These are phyloP conservation scores for Fusarium pseudoanthophilum DNA, from an alignment of 2,329 filamentous ascomycete genomes.

Conservation along the genomic window DNA sequence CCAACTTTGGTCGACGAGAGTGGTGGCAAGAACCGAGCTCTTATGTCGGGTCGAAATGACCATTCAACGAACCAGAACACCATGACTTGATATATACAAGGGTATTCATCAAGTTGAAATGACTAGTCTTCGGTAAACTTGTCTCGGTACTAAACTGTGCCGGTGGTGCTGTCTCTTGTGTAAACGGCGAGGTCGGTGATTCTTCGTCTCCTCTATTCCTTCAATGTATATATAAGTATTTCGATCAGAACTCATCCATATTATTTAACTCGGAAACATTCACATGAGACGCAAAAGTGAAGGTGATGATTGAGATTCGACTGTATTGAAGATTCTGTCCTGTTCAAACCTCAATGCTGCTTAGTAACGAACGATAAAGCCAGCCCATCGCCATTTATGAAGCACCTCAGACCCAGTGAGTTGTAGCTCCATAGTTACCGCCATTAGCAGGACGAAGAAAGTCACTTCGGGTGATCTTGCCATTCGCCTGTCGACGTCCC, in stretches of 20 bases:
- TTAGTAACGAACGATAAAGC: neutral
- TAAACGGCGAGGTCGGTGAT: neutral
- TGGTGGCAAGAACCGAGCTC: neutral
- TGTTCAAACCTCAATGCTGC: neutral
- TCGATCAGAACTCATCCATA: too few relatives aligned
- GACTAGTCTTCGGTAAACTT: too few relatives aligned
- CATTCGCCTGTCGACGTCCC: neutral
- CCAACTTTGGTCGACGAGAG: slow-evolving; percentile 1
- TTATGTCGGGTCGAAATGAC: neutral
- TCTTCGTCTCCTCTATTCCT: too few relatives aligned
- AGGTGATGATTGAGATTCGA: neutral
- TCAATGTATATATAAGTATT: neutral
- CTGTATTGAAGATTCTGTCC: neutral
- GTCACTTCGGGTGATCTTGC: neutral
- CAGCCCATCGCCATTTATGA: neutral
- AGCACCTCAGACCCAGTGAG: neutral
- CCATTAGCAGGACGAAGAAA: neutral
- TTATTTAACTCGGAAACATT: rapidly evolving
- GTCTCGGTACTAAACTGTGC: neutral
- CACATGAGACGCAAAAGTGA: neutral
- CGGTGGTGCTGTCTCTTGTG: neutral
- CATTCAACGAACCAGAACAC: neutral
- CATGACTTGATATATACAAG: neutral
- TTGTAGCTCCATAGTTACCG: neutral
- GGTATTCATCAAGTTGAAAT: neutral